Evolutionary conservation across 768 basidiomycete genomes (phyloP).

Genomic region (Tephrocybe rancida): DNA sequence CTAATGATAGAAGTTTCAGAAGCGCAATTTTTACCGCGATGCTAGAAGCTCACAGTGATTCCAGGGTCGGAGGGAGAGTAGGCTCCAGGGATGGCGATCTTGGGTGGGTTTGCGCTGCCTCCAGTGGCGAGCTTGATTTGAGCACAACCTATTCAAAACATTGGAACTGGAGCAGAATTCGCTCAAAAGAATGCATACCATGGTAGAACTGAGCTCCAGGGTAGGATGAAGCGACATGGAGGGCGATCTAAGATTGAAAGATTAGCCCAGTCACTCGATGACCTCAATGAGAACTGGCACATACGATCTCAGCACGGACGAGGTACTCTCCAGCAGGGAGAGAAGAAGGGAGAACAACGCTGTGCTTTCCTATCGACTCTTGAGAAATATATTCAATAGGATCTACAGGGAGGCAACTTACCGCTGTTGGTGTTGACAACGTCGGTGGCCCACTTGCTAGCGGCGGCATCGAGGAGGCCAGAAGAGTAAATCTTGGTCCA

Average conservation of each 20-base stretch:
- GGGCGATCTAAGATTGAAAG: slow-evolving; percentile 24
- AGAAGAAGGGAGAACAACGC: slow-evolving; percentile 43
- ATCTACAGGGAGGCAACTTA: slow-evolving; percentile 15
- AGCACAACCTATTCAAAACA: slow-evolving; percentile 40
- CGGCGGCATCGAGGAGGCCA: slow-evolving; percentile 37
- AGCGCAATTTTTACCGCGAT: background rate
- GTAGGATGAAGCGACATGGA: slow-evolving; percentile 44
- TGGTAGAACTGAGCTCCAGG: slow-evolving; percentile 55
- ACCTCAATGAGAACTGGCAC: slow-evolving; percentile 8
- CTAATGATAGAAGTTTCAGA: slow-evolving; percentile 45
- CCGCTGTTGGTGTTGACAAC: slow-evolving; percentile 49
- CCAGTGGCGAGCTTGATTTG: slow-evolving; percentile 49
- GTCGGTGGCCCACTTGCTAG: slow-evolving; percentile 49
- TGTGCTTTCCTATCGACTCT: slow-evolving; percentile 27
- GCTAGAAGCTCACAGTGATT: slow-evolving; percentile 37
- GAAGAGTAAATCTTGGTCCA: slow-evolving; percentile 58
- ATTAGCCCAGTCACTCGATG: background rate
- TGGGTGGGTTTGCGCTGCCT: slow-evolving; percentile 48
- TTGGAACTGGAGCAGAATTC: background rate
- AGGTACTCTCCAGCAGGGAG: slow-evolving; percentile 54
- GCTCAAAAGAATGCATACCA: slow-evolving; percentile 39
- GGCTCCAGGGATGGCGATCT: slow-evolving; percentile 49
- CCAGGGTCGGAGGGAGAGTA: slow-evolving; percentile 51
- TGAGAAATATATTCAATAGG: background rate
- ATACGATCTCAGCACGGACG: slow-evolving; percentile 49